These are phyloP conservation scores for Myxozyma udenii DNA, from an alignment of 805 yeast genomes.

Conservation along the genomic window DNA sequence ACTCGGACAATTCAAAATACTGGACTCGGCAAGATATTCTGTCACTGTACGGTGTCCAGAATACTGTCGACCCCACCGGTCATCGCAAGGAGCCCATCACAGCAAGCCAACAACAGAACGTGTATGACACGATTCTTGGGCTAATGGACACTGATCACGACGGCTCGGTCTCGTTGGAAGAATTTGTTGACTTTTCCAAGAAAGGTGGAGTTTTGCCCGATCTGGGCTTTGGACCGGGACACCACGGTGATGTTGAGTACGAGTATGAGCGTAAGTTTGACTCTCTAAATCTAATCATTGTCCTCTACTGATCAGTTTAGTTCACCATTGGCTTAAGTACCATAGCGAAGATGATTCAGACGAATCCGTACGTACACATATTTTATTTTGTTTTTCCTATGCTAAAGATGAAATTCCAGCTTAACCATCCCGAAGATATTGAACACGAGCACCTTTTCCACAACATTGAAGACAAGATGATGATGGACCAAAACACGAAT, in stretches of 20 bases:
- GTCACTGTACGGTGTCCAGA: conserved; percentile 72
- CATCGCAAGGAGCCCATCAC: conserved; percentile 48
- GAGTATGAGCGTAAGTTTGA: conserved; percentile 68
- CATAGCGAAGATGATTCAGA: conserved; percentile 36
- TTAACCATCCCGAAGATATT: conserved; percentile 17
- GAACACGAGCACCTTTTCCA: conserved; percentile 29
- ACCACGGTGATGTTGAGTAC: conserved; percentile 87
- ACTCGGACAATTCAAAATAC: conserved; percentile 49
- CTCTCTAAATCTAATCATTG: no score
- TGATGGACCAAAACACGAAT: conserved; percentile 19
- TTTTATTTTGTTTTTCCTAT: neutral
- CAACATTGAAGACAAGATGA: conserved; percentile 22
- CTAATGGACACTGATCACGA: conserved; percentile 67
- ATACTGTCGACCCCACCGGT: conserved; percentile 38
- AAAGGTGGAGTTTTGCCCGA: conserved; percentile 80
- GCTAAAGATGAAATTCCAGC: no score
- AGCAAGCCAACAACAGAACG: conserved; percentile 51
- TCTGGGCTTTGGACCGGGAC: conserved; percentile 90
- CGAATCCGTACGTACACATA: conserved; percentile 18
- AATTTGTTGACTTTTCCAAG: conserved; percentile 61
- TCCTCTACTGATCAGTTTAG: no score
- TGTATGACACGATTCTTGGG: conserved; percentile 52
- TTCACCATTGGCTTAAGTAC: conserved; percentile 84
- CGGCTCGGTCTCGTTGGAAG: conserved; percentile 61
- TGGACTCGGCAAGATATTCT: conserved; percentile 70